Base-by-base conservation (phyloP, 1,139 yeast species). In the Kodamaea sp. region DNA sequence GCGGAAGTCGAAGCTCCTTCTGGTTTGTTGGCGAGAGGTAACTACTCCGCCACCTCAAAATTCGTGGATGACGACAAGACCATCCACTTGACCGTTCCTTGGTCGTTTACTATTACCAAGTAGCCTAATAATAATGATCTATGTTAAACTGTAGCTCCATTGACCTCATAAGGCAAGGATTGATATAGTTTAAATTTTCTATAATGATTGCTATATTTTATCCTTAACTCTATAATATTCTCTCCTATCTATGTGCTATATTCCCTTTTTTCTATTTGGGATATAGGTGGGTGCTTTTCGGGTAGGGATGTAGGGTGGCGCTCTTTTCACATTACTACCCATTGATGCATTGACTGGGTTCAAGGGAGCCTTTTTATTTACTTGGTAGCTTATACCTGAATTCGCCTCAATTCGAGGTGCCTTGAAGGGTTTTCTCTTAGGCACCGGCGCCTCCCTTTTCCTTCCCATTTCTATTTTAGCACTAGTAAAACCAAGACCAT, bases 1-100 rank as follows among this genome's bases (percentile, higher is more conserved):
- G 78, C 83, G n/a, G 94, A 83, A 54, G 90, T 86, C 41, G 96
- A 88, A 59, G 97, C 96, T 11, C 97, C 97, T 24, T 74, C 87
- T 32, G 97, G 97, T 2, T 63, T 89, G 61, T 63, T 90, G 47
- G 96, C 95, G 3, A 78, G 97, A 61, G 96, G 97, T 29, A 73
- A 78, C 37, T 90, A 87, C 63, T 76, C 82, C 32, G 95, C 95
- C 14, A 71, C 77, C 26, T 81, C 95, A 16, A 85, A 83, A 60
- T 89, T 89, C 53, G 73, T 86, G 32, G 97, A 90, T 54, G 97
- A 90, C 59, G 97, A 90, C 60, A 80, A 82, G 51, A 74, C 70
- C 22, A 76, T 73, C 33, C 95, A 88, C 57, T 72, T 87, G 60
- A 72, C 78, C 26, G 72, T 88, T 50, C 87, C 92, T 35, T 90